A percentile compares a stretch with the other conserved stretches of the same genome.
phyloP scores from a whole-genome alignment of 192 early-diverging fungal species.

The Coemansia sp. region DNA sequence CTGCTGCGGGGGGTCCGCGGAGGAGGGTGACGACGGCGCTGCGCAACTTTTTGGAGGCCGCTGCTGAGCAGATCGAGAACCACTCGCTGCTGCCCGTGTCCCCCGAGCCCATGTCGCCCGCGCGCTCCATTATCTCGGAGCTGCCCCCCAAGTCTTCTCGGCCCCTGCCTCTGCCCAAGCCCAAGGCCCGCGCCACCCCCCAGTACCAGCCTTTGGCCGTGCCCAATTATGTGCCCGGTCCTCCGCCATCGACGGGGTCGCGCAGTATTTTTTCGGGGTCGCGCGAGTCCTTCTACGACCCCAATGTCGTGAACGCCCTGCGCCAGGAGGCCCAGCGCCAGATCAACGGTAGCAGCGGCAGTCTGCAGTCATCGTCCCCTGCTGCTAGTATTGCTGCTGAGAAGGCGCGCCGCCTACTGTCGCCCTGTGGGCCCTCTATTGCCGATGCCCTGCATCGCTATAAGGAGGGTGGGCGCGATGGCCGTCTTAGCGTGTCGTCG shows the following conservation, averaged over 20 bases:
- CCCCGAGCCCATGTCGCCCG: conserved; percentile 10
- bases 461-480: conserved; percentile 6
- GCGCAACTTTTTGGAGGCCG: conserved; percentile 52
- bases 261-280: conserved; percentile 48
- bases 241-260: conserved; percentile 24
- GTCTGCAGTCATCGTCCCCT: conserved; percentile 8
- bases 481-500: conserved; percentile 40
- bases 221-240: conserved; percentile 8
- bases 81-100: conserved; percentile 28
- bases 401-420: conserved; percentile 20
- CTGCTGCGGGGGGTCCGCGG: conserved; percentile 9
- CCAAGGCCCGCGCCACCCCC: not conserved
- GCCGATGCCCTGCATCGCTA: conserved; percentile 42
- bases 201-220: not conserved
- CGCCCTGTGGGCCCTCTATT: conserved; percentile 53
- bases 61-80: conserved; percentile 53
- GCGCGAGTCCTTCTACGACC: conserved; percentile 44
- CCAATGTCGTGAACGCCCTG: conserved; percentile 49
- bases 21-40: conserved; percentile 38
- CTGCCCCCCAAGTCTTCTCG: not conserved
- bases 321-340: conserved; percentile 53
- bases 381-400: conserved; percentile 8
- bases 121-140: not conserved
- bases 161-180: conserved; percentile 17
- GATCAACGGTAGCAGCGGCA: conserved; percentile 47